These are phyloP conservation scores for Aureobasidium namibiae DNA, from an alignment of 2,329 filamentous ascomycete genomes.

Conservation along the genomic window DNA sequence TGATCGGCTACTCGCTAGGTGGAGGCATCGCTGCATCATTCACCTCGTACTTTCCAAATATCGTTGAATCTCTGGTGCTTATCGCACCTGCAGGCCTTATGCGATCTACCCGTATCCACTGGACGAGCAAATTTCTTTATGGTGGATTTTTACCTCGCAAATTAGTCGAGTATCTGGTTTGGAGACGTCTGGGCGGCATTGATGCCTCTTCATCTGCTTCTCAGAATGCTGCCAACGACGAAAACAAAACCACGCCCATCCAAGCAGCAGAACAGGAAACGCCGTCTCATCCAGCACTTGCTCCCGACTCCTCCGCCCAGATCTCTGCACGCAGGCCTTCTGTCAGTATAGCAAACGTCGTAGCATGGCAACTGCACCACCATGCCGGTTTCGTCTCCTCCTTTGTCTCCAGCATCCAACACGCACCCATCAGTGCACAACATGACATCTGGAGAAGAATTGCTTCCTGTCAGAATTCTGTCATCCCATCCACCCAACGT, in stretches of 20 bases:
- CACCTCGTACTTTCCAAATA: slow-evolving; percentile 56
- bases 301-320: slow-evolving; percentile 18
- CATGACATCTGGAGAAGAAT: slow-evolving; percentile 39
- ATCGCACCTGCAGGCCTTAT: slow-evolving; percentile 75
- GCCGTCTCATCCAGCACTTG: slow-evolving; percentile 16
- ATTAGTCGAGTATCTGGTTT: slow-evolving; percentile 45
- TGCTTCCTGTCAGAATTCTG: too few species aligned
- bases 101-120: slow-evolving; percentile 52
- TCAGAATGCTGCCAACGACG: not conserved
- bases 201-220: slow-evolving; percentile 14
- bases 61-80: slow-evolving; percentile 63
- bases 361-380: slow-evolving; percentile 59
- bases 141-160: slow-evolving; percentile 53
- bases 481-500: slow-evolving; percentile 26
- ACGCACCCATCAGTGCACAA: slow-evolving; percentile 61
- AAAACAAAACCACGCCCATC: not conserved
- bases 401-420: slow-evolving; percentile 62
- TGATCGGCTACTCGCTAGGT: slow-evolving; percentile 74
- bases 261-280: slow-evolving; percentile 36
- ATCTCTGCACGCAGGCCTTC: slow-evolving; percentile 45
- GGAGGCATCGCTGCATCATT: slow-evolving; percentile 67
- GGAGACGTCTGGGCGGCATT: slow-evolving; percentile 39
- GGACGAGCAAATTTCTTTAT: slow-evolving; percentile 56
- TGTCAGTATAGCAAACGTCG: slow-evolving; percentile 53
- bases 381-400: slow-evolving; percentile 62